Evolutionary conservation across 1,139 yeast genomes (phyloP).

Genomic region (Magnusiomyces paraingens): DNA sequence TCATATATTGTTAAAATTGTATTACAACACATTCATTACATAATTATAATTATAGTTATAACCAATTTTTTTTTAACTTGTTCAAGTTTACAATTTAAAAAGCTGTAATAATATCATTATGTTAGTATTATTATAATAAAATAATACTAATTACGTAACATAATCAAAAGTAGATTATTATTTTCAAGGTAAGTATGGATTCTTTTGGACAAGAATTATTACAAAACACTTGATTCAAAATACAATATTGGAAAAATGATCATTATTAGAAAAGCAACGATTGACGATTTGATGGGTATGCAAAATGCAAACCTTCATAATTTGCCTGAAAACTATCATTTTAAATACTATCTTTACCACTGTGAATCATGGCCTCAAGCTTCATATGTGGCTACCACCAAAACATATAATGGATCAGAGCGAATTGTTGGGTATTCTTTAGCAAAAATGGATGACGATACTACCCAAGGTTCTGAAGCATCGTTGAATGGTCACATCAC

Average conservation of each 20-base stretch:
- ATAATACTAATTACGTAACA: no score
- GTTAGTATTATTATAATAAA: no score
- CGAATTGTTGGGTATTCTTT: constrained; percentile 89
- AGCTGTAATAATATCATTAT: no score
- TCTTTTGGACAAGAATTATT: no score
- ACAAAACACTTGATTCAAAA: neutral
- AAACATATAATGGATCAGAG: constrained; percentile 45
- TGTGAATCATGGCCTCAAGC: constrained; percentile 97
- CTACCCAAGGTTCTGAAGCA: constrained; percentile 22
- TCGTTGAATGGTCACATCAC: constrained; percentile 89
- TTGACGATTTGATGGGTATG: constrained; percentile 86
- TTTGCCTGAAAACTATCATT: constrained; percentile 87
- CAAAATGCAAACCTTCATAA: constrained; percentile 92
- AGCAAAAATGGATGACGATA: constrained; percentile 86
- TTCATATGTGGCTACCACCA: constrained; percentile 88
- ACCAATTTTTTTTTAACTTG: no score
- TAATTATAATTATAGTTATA: no score
- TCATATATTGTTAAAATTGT: no score
- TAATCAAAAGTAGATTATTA: no score
- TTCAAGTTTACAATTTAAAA: no score
- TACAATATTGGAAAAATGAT: constrained; percentile 33
- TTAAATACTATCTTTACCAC: constrained; percentile 92
- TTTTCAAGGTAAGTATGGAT: no score
- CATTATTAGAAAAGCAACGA: constrained; percentile 82
- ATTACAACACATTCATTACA: no score